These are phyloP conservation scores for Brassica napus DNA, from an alignment of 345 rosid species.

Conservation along the genomic window Da-Ae NC_063446.1:23198501-23199000, in stretches of 20 bases:
- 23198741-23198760: slow-evolving; percentile 23
- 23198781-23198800: neutral
- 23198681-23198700: slow-evolving; percentile 81
- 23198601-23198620: slow-evolving; percentile 18
- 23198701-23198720: slow-evolving; percentile 59
- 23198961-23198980: too few relatives aligned
- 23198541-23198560: slow-evolving; percentile 55
- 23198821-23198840: neutral
- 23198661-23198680: slow-evolving; percentile 62
- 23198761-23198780: neutral
- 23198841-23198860: neutral
- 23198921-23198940: neutral
- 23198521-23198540: slow-evolving; percentile 72
- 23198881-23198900: neutral
- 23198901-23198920: neutral
- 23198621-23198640: slow-evolving; percentile 43
- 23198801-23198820: neutral
- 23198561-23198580: slow-evolving; percentile 57
- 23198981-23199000: neutral
- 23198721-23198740: slow-evolving; percentile 43
- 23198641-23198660: slow-evolving; percentile 66
- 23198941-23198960: neutral
- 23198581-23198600: slow-evolving; percentile 23
- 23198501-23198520: slow-evolving; percentile 73
- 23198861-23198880: neutral